Conservation (phyloP, 1,284 basidiomycete species). For the Heterobasidion irregulare region DNA sequence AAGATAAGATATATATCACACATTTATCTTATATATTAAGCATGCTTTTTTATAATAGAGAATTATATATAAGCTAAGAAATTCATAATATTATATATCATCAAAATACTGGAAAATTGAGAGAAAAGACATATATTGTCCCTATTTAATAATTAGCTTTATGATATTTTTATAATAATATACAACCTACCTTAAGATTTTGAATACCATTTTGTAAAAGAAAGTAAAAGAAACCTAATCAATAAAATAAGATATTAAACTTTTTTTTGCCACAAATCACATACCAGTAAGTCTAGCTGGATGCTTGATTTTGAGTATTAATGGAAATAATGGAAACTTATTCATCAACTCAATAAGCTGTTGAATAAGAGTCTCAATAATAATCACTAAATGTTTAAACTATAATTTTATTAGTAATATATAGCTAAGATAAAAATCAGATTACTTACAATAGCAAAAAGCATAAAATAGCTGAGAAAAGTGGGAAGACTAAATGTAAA, state of each 20-base stretch:
- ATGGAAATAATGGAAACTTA: slow-evolving; percentile 84
- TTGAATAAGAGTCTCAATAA: slow-evolving; percentile 54
- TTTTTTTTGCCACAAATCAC: background rate
- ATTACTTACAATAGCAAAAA: slow-evolving; percentile 67
- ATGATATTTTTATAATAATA: no score
- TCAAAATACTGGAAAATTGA: background rate
- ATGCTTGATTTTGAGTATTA: slow-evolving; percentile 85
- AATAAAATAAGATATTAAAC: background rate
- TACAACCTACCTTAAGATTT: background rate
- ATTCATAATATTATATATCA: no score
- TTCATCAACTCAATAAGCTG: slow-evolving; percentile 74
- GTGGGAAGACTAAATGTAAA: slow-evolving; percentile 90
- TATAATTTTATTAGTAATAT: background rate
- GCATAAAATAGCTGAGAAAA: slow-evolving; percentile 74
- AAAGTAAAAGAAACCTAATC: background rate
- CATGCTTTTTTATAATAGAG: no score
- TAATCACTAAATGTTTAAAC: slow-evolving; percentile 29
- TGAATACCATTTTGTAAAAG: background rate
- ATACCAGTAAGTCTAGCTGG: slow-evolving; percentile 75
- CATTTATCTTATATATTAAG: no score
- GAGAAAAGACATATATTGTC: background rate
- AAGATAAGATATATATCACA: no score
- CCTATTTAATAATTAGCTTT: background rate
- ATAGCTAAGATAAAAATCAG: no score
- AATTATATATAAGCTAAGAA: no score